Evolutionary conservation across 768 basidiomycete species (phyloP), one percentile per base, ranked within the genome.

Genomic region (Pleurotus eryngii): DNA sequence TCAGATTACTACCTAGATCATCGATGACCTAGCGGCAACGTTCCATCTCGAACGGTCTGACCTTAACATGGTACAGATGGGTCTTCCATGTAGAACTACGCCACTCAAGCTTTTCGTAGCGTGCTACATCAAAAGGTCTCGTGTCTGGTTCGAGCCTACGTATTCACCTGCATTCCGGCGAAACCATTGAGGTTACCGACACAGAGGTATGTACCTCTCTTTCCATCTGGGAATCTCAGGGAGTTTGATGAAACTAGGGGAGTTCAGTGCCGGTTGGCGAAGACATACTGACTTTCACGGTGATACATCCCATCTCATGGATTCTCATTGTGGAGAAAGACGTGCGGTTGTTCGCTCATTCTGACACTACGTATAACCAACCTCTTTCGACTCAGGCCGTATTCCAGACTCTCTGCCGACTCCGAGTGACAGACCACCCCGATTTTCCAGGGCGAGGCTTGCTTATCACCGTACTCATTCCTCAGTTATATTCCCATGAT

Each of bases 251-350:
- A 30, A 20, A 46, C 2, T 55, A 95, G 92, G 86, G 85, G 2
- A 76, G 83, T 0, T 75, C 96, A 20, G 91, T 96, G 56, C 95
- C 94, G 2, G 77, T 81, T 1, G 80, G 81, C 38, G 91, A 92
- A 64, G 83, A 87, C 47, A 87, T 98, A 46, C 69, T 75, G 14
- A 74, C 76, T 0, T 82, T 95, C 56, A 74, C 78, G n/a, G 63
- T 88, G 3, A 68, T 76, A n/a, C 72, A 76, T 8, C 67, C 77
- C 40, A 64, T 92, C 11, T 61, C 77, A 1, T 98, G 92, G 91
- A 81, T 98, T 5, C 75, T 98, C 14, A 75, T 98, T 3, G 79
- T 98, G 15, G 97, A 99, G 72, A 99, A 99, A 74, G 97, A 99
- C 74, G 96, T 89, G 30, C 49, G 73, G 60, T 5, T 5, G 51